These are phyloP conservation scores for Venturia nashicola DNA, from an alignment of 2,329 filamentous ascomycete species.

Conservation along the genomic window DNA sequence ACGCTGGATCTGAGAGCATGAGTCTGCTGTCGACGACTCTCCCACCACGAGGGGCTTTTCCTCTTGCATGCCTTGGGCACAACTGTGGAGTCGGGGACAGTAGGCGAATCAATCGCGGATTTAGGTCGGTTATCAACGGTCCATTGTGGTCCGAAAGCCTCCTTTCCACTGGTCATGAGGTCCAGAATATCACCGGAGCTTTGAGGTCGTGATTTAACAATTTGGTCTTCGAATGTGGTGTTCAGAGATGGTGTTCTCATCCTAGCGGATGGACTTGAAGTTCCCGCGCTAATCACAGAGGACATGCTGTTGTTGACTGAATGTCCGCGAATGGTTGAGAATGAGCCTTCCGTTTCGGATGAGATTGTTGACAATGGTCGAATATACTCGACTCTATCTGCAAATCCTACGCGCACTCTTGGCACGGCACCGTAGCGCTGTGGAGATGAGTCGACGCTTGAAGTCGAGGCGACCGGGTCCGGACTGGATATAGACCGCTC, in stretches of 20 bases:
- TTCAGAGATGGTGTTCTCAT: constrained; percentile 24
- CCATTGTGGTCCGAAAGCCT: constrained; percentile 13
- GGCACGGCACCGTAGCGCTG: constrained; percentile 17
- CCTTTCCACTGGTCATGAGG: constrained; percentile 14
- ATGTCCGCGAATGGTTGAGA: constrained; percentile 56
- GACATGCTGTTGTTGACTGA: constrained; percentile 70
- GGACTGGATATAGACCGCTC: constrained; percentile 14
- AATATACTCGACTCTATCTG: constrained; percentile 72
- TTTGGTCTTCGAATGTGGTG: constrained; percentile 29
- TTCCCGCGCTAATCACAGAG: constrained; percentile 55
- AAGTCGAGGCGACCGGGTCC: not conserved
- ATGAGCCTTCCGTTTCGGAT: constrained; percentile 69
- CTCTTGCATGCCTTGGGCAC: not conserved
- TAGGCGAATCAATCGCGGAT: constrained; percentile 21
- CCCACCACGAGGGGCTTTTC: constrained; percentile 9
- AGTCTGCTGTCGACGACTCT: constrained; percentile 4
- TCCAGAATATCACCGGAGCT: constrained; percentile 62
- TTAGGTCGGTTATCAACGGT: constrained; percentile 22
- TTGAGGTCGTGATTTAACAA: constrained; percentile 39
- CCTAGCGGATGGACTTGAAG: constrained; percentile 33
- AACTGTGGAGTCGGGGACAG: constrained; percentile 13
- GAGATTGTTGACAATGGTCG: constrained; percentile 75
- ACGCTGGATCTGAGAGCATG: constrained; percentile 4
- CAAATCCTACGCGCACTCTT: constrained; percentile 66
- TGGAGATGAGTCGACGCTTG: not conserved